Conservation (phyloP, 106 monocot species). For the Dendrobium nobile region DNA sequence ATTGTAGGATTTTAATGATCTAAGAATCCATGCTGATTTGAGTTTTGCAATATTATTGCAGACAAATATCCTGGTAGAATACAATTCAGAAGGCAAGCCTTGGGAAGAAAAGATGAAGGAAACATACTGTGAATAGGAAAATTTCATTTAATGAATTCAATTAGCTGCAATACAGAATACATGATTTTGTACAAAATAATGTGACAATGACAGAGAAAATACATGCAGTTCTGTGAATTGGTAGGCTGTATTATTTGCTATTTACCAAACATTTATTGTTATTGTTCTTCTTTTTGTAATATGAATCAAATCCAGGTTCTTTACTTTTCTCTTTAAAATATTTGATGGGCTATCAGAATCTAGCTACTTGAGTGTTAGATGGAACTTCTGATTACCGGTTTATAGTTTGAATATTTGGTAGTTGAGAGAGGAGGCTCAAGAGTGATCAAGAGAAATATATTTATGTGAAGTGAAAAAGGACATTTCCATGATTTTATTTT, state of each 20-base stretch:
- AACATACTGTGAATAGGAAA: neutral
- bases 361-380: neutral
- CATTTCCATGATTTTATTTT: neutral
- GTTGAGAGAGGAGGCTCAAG: neutral
- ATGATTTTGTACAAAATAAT: slow-evolving; percentile 3
- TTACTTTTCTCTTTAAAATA: neutral
- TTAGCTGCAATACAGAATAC: neutral
- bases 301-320: neutral
- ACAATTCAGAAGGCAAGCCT: neutral
- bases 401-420: neutral
- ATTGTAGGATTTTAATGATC: neutral
- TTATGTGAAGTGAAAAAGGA: neutral
- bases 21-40: neutral
- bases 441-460: neutral
- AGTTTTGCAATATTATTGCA: neutral
- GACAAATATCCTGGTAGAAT: slow-evolving; percentile 5
- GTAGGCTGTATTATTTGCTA: neutral
- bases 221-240: neutral
- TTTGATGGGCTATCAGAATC: neutral
- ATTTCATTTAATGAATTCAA: neutral
- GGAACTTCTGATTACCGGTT: neutral
- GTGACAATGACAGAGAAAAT: neutral
- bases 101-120: neutral
- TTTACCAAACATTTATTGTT: neutral
- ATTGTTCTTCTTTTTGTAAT: neutral